Percentiles rank a stretch among this genome's conserved stretches.
phyloP scores from a whole-genome alignment of 352 stramenopile genomes.

The Globisporangium barbulae region DNA sequence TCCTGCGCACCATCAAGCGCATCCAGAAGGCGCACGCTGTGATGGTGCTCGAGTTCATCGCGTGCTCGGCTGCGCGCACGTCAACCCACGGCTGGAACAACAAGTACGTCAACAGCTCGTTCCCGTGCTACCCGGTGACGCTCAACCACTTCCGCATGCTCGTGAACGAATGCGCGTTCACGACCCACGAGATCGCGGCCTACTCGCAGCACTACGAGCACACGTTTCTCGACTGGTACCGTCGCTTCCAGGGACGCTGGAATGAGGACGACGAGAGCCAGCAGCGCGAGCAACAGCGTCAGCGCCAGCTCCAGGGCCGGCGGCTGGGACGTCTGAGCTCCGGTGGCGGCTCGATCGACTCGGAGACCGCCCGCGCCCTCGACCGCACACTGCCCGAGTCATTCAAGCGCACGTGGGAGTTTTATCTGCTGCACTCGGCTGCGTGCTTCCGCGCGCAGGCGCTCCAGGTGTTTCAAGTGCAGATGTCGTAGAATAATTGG shows the following conservation, averaged over 20 bases:
- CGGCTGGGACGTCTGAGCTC: conserved; percentile 13
- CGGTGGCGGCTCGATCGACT: background rate
- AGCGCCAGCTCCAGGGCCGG: conserved; percentile 8
- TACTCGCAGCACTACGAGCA: conserved; percentile 82
- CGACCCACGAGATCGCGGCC: conserved; percentile 51
- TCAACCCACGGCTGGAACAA: conserved; percentile 79
- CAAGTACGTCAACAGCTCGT: conserved; percentile 78
- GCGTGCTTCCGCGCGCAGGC: conserved; percentile 74
- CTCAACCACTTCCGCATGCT: conserved; percentile 45
- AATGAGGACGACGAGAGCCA: conserved; percentile 21
- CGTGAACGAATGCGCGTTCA: conserved; percentile 52
- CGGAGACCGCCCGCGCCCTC: conserved; percentile 7
- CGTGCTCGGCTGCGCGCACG: conserved; percentile 57
- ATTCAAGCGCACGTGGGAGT: conserved; percentile 86
- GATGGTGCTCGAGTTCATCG: conserved; percentile 68
- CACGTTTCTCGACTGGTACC: conserved; percentile 84
- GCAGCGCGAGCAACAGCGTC: conserved; percentile 3
- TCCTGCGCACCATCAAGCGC: conserved; percentile 63
- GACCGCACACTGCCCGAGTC: conserved; percentile 54
- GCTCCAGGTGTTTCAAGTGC: conserved; percentile 70
- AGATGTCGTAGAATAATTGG: conserved; percentile 32
- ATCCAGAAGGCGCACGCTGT: conserved; percentile 50
- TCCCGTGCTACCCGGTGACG: conserved; percentile 56
- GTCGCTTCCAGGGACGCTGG: conserved; percentile 67
- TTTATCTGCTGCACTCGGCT: conserved; percentile 86